These are phyloP conservation scores for Penicillium verhagenii DNA, from an alignment of 495 filamentous ascomycete species.

Conservation along the genomic window DNA sequence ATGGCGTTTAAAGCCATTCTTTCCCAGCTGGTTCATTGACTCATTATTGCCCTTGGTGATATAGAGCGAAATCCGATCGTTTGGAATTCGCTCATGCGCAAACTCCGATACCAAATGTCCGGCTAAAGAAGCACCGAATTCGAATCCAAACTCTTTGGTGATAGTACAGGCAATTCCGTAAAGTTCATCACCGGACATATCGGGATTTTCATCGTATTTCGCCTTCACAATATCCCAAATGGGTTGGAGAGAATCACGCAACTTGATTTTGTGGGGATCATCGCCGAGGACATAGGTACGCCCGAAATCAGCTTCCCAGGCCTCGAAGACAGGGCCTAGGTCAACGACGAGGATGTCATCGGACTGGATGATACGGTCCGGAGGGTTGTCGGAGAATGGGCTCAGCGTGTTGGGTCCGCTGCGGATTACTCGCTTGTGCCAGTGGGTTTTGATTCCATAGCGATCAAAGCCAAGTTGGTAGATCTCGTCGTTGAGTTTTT, in stretches of 20 bases:
- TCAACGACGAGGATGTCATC: slow-evolving; percentile 53
- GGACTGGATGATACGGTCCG: slow-evolving; percentile 44
- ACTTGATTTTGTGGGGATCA: slow-evolving; percentile 40
- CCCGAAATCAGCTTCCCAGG: slow-evolving; percentile 52
- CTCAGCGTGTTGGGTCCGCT: slow-evolving; percentile 48
- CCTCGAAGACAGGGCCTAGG: slow-evolving; percentile 51
- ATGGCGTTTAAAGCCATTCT: too few relatives aligned
- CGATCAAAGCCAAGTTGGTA: slow-evolving; percentile 44
- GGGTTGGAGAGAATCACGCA: slow-evolving; percentile 45
- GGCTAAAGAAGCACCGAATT: slow-evolving; percentile 44
- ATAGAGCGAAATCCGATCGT: too few relatives aligned
- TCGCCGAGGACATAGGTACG: slow-evolving; percentile 48
- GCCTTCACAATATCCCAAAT: slow-evolving; percentile 42
- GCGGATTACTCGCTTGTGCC: slow-evolving; percentile 53
- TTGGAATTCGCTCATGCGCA: too few relatives aligned
- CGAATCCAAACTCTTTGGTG: slow-evolving; percentile 31
- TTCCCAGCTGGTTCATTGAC: too few relatives aligned
- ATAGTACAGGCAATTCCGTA: slow-evolving; percentile 36
- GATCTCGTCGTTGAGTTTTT: slow-evolving; percentile 47
- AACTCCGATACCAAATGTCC: too few relatives aligned
- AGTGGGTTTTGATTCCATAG: slow-evolving; percentile 44
- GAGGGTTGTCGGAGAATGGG: slow-evolving; percentile 48
- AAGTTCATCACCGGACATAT: slow-evolving; percentile 45
- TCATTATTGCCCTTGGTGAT: too few relatives aligned
- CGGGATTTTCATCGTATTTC: slow-evolving; percentile 29